Conservation (phyloP, 805 yeast genomes). For the Pichia scutulata region DNA sequence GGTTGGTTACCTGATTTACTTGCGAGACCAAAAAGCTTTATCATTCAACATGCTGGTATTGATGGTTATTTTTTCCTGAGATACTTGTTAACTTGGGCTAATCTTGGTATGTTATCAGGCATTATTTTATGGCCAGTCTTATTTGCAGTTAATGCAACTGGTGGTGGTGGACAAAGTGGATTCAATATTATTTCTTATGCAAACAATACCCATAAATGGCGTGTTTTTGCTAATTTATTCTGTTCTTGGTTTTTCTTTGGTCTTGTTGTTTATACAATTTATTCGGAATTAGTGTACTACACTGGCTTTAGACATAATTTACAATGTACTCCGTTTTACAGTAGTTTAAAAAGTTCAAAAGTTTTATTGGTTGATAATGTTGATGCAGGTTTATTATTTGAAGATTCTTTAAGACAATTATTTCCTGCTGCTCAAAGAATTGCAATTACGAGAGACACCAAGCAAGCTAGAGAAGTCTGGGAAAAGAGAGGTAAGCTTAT, state of each 20-base stretch:
- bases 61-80: constrained; percentile 75
- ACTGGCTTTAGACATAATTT: constrained; percentile 63
- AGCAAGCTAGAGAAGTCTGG: constrained; percentile 45
- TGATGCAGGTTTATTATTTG: constrained; percentile 36
- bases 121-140: constrained; percentile 58
- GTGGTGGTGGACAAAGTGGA: constrained; percentile 47
- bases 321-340: constrained; percentile 67
- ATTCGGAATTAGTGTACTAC: constrained; percentile 68
- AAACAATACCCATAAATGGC: constrained; percentile 54
- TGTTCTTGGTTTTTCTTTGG: constrained; percentile 71
- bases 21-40: constrained; percentile 48
- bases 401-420: constrained; percentile 45
- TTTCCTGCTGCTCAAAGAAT: constrained; percentile 58
- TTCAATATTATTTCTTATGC: constrained; percentile 60
- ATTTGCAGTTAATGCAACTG: constrained; percentile 68
- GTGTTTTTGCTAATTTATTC: constrained; percentile 68
- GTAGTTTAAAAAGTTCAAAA: constrained; percentile 59
- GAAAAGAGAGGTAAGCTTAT: constrained; percentile 59
- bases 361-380: constrained; percentile 69
- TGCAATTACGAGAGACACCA: constrained; percentile 58
- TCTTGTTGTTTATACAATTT: constrained; percentile 53
- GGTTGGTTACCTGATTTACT: constrained; percentile 49
- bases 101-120: constrained; percentile 46
- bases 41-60: constrained; percentile 62
- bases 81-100: constrained; percentile 48